Percentiles rank a stretch among this genome's conserved stretches.
Conservation (phyloP, 2,329 filamentous ascomycete species). For the Rhinocladiella mackenziei region DNA sequence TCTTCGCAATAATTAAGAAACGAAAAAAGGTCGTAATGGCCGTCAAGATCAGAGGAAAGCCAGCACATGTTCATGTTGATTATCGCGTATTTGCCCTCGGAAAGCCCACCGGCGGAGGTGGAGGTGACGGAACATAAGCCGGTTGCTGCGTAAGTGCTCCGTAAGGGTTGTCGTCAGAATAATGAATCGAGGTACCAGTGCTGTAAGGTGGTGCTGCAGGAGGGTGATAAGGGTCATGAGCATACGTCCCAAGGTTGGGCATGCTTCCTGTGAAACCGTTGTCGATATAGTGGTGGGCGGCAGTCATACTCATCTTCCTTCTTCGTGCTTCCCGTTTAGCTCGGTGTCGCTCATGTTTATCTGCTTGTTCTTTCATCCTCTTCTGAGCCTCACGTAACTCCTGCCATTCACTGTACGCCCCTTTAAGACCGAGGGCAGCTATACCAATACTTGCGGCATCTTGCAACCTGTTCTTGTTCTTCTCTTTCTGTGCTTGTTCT, state of each 20-base stretch:
- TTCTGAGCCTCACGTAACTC: slow-evolving; percentile 61
- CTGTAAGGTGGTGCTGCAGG: too few relatives aligned
- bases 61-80: too few relatives aligned
- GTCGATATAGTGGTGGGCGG: slow-evolving; percentile 19
- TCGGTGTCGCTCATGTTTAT: slow-evolving; percentile 40
- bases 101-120: background rate
- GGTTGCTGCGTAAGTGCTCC: background rate
- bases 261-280: slow-evolving; percentile 18
- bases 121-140: background rate
- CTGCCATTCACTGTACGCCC: slow-evolving; percentile 63
- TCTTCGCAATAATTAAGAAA: too few relatives aligned
- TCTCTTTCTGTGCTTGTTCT: slow-evolving; percentile 60
- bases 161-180: slow-evolving; percentile 4
- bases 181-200: background rate
- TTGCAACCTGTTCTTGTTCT: slow-evolving; percentile 60
- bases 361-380: slow-evolving; percentile 53
- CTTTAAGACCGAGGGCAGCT: slow-evolving; percentile 64
- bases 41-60: too few relatives aligned
- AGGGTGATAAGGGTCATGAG: slow-evolving; percentile 9
- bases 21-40: too few relatives aligned
- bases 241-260: slow-evolving; percentile 20
- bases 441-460: slow-evolving; percentile 65
- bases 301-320: slow-evolving; percentile 23
- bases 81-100: too few relatives aligned
- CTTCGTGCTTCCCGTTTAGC: slow-evolving; percentile 28